Evolutionary conservation across 2,329 filamentous ascomycete species (phyloP).

Genomic region (Alternaria sp.): DNA sequence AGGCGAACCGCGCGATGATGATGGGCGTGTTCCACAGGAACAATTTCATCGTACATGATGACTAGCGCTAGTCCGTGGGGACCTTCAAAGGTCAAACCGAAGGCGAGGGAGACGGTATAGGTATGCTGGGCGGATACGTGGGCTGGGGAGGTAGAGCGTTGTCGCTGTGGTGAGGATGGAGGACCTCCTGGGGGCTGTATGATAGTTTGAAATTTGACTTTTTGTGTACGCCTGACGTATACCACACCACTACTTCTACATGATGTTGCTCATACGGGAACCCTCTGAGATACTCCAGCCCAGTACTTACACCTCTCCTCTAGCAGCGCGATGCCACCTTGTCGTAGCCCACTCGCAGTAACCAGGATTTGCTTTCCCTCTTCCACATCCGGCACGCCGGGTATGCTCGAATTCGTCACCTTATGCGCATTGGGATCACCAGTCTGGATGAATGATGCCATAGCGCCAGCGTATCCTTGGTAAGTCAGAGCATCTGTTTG

Average conservation of each 20-base stretch:
- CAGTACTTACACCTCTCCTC: slow-evolving; percentile 62
- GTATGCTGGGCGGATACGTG: background rate
- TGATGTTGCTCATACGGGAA: slow-evolving; percentile 51
- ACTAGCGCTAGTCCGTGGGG: background rate
- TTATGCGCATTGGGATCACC: slow-evolving; percentile 66
- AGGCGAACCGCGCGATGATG: background rate
- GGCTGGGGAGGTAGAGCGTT: background rate
- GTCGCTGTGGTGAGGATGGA: background rate
- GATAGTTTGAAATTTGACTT: background rate
- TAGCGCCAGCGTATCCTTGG: slow-evolving; percentile 63
- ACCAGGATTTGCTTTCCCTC: slow-evolving; percentile 60
- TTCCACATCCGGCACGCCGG: slow-evolving; percentile 55
- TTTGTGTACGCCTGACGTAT: background rate
- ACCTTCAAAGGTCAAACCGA: background rate
- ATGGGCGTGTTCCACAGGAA: background rate
- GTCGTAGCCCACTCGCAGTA: slow-evolving; percentile 53
- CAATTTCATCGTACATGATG: background rate
- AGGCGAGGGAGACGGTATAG: background rate
- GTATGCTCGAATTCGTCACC: slow-evolving; percentile 54
- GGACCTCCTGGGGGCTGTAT: background rate
- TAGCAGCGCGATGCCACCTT: slow-evolving; percentile 50
- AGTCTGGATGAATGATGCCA: slow-evolving; percentile 66
- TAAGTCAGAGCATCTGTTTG: slow-evolving; percentile 61
- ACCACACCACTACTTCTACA: background rate
- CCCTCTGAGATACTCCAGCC: slow-evolving; percentile 53